Base-by-base conservation (phyloP, 345 rosid genomes). In the Gossypium mustelinum region DNA sequence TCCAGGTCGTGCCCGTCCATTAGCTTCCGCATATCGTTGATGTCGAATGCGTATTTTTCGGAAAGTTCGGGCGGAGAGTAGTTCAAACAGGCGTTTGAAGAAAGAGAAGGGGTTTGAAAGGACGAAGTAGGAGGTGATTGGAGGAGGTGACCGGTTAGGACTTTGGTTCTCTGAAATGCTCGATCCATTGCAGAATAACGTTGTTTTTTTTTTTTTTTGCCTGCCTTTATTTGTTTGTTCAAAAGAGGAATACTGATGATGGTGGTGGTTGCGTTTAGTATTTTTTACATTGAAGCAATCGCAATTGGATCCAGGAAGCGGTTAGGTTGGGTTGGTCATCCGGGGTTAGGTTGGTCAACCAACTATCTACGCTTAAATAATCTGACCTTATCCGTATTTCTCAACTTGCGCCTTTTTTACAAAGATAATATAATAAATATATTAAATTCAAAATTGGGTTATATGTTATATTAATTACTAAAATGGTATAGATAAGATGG, bases 11-110 rank as follows among this genome's bases (percentile, higher is more conserved):
- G 97, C 8, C 86, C 85, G 72, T 92, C 97, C 62, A 89, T 79
- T 7, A 91, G 76, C 68, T 78, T 80, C 74, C 97, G 85, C 97
- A 94, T 91, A 57, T 88, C 90, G 27, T 69, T 79, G 64, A 70
- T 25, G 48, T 90, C 94, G 78, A 94, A 94, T n/a, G 62, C 85
- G 63, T 27, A 69, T 45, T 68, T 67, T 63, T 88, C 95, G 51
- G 82, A 56, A 67, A 89, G 85, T 80, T 94, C 95, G 17, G 98
- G 95, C 0, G 97, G 95, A 1, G 86, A 59, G 85, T 86, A 92
- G 72, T 78, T 79, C 56, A 92, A 72, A 73, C 98, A 94, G 5
- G 73, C 48, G 76, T 85, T 87, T 22, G 83, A 77, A 8, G 79
- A 60, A 24, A 85, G 73, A 60, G 80, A 70, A 51, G 47, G 57